Evolutionary conservation across 75 land plant species (phyloP).

Genomic region (Sequoia sempervirens): DNA sequence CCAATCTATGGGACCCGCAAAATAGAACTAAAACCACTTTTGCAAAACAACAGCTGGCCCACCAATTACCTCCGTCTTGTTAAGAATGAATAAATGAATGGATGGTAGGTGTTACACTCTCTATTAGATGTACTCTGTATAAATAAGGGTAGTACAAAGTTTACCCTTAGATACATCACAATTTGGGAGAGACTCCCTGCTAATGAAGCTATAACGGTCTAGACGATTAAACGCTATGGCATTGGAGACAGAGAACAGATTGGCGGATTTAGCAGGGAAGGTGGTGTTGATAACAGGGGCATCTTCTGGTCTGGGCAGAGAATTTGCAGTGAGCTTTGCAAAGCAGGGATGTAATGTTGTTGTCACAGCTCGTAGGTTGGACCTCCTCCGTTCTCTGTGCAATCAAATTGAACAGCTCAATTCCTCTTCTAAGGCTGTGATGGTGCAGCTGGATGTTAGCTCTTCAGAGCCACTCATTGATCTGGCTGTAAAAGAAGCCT

Average conservation of each 20-base stretch:
- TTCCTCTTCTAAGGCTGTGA: conserved; percentile 12
- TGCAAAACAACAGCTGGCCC: too few relatives aligned
- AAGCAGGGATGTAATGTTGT: conserved; percentile 24
- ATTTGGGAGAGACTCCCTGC: too few relatives aligned
- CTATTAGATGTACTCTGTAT: too few relatives aligned
- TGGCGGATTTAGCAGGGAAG: conserved; percentile 10
- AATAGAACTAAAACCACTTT: too few relatives aligned
- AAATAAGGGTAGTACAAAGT: too few relatives aligned
- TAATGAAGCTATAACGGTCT: too few relatives aligned
- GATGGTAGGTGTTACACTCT: too few relatives aligned
- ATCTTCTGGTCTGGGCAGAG: conserved; percentile 41
- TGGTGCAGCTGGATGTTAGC: conserved; percentile 50
- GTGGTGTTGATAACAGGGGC: conserved; percentile 39
- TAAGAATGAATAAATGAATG: too few relatives aligned
- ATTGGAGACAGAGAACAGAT: background rate
- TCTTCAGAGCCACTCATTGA: conserved; percentile 38
- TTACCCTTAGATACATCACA: too few relatives aligned
- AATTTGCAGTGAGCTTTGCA: conserved; percentile 21
- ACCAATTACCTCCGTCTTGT: too few relatives aligned
- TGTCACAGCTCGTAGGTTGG: conserved; percentile 23
- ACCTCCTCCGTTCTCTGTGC: conserved; percentile 25
- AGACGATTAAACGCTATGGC: background rate
- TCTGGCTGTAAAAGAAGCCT: conserved; percentile 44
- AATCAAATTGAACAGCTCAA: conserved; percentile 15
- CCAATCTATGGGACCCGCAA: too few relatives aligned